phyloP scores from a whole-genome alignment of 345 rosid species.

The Laguncularia racemosa region DNA sequence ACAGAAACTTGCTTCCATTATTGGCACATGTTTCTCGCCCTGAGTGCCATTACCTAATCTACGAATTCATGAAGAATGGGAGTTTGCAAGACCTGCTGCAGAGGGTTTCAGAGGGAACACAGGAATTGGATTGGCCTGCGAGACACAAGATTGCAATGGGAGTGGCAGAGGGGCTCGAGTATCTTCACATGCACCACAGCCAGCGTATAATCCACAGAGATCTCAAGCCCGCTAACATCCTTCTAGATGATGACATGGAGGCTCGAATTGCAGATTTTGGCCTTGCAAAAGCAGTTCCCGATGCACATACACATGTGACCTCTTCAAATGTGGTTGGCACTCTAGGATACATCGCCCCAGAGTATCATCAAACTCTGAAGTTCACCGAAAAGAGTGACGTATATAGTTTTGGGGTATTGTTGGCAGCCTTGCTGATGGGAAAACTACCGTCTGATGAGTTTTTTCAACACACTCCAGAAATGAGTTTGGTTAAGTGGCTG shows the following conservation, averaged over 20 bases:
- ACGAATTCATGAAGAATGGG: slow-evolving; percentile 93
- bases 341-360: slow-evolving; percentile 85
- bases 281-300: slow-evolving; percentile 73
- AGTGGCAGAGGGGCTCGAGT: slow-evolving; percentile 79
- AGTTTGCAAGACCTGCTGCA: slow-evolving; percentile 57
- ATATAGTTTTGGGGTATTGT: slow-evolving; percentile 76
- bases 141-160: slow-evolving; percentile 73
- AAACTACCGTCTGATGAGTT: slow-evolving; percentile 85
- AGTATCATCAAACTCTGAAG: slow-evolving; percentile 76
- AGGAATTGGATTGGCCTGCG: slow-evolving; percentile 58
- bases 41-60: slow-evolving; percentile 72
- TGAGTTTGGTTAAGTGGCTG: slow-evolving; percentile 77
- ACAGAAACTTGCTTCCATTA: slow-evolving; percentile 69
- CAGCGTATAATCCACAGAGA: slow-evolving; percentile 80
- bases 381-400: slow-evolving; percentile 88
- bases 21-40: slow-evolving; percentile 71
- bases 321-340: slow-evolving; percentile 72
- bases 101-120: slow-evolving; percentile 33
- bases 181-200: slow-evolving; percentile 63
- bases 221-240: slow-evolving; percentile 82
- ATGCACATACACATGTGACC: slow-evolving; percentile 57
- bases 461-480: slow-evolving; percentile 63
- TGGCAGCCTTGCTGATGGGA: slow-evolving; percentile 67
- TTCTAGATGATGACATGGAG: slow-evolving; percentile 88
- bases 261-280: slow-evolving; percentile 91